Conservation (phyloP, 2,329 filamentous ascomycete species). For the Pestalotiopsis sp. region DNA sequence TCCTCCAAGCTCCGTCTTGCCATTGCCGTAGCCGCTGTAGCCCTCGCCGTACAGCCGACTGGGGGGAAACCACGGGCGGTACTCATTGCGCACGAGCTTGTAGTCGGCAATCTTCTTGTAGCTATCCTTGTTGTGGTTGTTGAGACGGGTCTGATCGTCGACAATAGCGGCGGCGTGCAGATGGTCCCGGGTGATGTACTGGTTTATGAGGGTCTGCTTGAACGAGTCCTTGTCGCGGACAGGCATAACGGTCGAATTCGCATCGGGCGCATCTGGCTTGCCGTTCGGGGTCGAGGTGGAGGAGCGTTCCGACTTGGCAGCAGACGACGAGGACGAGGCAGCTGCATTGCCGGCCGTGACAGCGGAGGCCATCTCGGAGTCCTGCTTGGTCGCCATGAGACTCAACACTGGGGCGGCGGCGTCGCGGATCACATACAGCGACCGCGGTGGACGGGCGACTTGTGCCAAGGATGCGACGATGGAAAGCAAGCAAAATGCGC, state of each 20-base stretch:
- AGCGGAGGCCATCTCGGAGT: constrained; percentile 25
- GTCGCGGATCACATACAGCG: constrained; percentile 18
- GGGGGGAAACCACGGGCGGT: constrained; percentile 57
- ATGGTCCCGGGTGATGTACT: constrained; percentile 55
- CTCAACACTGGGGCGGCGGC: constrained; percentile 2
- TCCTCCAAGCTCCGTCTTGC: constrained; percentile 71
- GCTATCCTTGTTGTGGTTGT: constrained; percentile 62
- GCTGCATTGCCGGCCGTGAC: constrained; percentile 22
- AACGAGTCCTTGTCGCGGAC: constrained; percentile 59
- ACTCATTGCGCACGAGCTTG: constrained; percentile 57
- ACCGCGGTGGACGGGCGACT: neutral
- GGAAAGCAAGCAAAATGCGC: neutral
- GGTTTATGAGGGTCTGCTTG: constrained; percentile 54
- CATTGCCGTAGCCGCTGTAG: constrained; percentile 89
- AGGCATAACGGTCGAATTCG: constrained; percentile 26
- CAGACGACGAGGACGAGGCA: constrained; percentile 22
- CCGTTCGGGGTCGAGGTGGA: constrained; percentile 32
- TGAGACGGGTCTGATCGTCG: constrained; percentile 53
- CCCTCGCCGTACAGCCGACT: constrained; percentile 69
- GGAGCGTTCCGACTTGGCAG: constrained; percentile 27
- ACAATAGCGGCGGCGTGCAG: constrained; percentile 55
- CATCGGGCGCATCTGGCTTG: constrained; percentile 31
- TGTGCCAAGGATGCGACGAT: neutral
- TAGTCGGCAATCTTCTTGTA: constrained; percentile 72
- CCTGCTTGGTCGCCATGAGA: constrained; percentile 31